Percentiles rank a stretch among this genome's conserved stretches.
Evolutionary conservation across 2,329 filamentous ascomycete genomes (phyloP).

Genomic region (Neocatenulostroma microsporum): DNA sequence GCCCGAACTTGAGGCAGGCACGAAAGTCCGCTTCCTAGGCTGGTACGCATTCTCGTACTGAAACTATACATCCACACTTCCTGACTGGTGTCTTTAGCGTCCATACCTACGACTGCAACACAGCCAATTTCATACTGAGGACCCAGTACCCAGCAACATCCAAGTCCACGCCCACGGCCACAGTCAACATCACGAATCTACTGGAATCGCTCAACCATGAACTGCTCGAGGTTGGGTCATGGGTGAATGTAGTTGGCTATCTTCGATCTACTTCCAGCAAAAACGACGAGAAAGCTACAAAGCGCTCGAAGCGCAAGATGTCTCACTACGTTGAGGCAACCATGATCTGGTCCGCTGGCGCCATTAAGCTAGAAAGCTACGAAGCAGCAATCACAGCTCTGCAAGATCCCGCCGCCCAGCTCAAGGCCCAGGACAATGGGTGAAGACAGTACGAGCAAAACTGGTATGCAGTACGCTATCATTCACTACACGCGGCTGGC

Average conservation of each 20-base stretch:
- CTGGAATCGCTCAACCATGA: constrained; percentile 57
- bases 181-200: constrained; percentile 65
- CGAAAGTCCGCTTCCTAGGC: constrained; percentile 87
- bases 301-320: constrained; percentile 1
- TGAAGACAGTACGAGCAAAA: too few relatives aligned
- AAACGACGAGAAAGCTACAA: background rate
- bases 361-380: constrained; percentile 64
- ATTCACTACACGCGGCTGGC: too few relatives aligned
- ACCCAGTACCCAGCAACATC: constrained; percentile 52
- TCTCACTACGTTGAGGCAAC: constrained; percentile 58
- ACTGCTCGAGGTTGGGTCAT: constrained; percentile 65
- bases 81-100: constrained; percentile 42
- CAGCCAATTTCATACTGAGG: constrained; percentile 58
- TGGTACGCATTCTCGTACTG: too few relatives aligned
- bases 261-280: constrained; percentile 17
- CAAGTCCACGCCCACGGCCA: constrained; percentile 36
- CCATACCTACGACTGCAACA: constrained; percentile 48
- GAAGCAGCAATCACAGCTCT: constrained; percentile 48
- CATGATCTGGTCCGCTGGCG: constrained; percentile 68
- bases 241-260: constrained; percentile 86
- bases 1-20: constrained; percentile 37
- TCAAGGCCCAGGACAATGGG: too few relatives aligned
- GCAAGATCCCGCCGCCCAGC: too few relatives aligned
- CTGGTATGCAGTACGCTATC: too few relatives aligned
- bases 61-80: too few relatives aligned